Base-by-base conservation (phyloP, 2,329 filamentous ascomycete genomes). In the Pezizomycotina sp. region DNA sequence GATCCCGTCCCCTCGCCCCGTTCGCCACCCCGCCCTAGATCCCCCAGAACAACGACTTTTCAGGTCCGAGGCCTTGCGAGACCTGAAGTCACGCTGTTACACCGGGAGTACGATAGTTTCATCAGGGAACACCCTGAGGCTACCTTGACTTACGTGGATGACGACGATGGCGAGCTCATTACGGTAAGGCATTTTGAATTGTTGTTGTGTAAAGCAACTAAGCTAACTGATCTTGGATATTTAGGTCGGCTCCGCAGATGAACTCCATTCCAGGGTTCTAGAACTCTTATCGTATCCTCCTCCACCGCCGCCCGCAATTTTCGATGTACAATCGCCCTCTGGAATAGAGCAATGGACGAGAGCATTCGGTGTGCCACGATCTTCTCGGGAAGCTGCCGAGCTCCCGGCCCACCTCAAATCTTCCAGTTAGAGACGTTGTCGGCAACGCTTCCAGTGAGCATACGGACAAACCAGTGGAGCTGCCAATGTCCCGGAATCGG, bases 141-240 rank as follows among this genome's bases (percentile, higher is more conserved):
- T 15, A 43, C 35, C 13, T 40, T 52, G 30, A 47, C 44, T 27
- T 52, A 52, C 42, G 38, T 52, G 12, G 49, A 52, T 25, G 49
- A 52, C 15, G 49, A 52, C 27, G 49, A 51, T 23, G 49, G 48
- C 13, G 49, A 52, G 34, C 38, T 50, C 26, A 52, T 52, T 34
- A 48, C 46, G 27, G 49, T 52, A 42, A 36, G 47, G 36, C 32
- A 19, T 13, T 12, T 30, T 35, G 12, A 8, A 27, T 29, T 19
- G 7, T 10, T n/a, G 23, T 20, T 12, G 12, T 18, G 24, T 25
- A 6, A 4, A 34, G 20, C 20, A 24, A 29, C 31, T 16, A 26
- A 36, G 30, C 31, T 33, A 36, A 37, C 26, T 27, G 4, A 7
- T 36, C 15, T 13, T 24, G 14, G 33, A 10, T n/a, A 33, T 27